phyloP scores from a whole-genome alignment of 2,329 filamentous ascomycete genomes.

The Penicillium griseofulvum region DNA sequence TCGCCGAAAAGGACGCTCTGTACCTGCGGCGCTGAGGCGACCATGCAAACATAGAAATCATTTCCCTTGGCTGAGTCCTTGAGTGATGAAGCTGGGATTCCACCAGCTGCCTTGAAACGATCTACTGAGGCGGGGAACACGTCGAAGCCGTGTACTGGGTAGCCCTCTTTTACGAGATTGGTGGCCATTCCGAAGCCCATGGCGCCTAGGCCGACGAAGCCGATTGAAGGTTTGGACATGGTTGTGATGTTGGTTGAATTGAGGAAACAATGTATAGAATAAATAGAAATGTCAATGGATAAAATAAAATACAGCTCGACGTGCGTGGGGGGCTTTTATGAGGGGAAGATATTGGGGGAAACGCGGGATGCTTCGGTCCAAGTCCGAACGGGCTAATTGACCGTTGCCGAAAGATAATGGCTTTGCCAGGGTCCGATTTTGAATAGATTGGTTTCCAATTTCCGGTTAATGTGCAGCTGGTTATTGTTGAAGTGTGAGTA shows the following conservation, averaged over 20 bases:
- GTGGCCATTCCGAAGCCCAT: conserved; percentile 83
- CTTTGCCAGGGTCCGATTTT: neutral
- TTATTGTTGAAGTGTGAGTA: neutral
- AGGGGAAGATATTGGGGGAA: conserved; percentile 18
- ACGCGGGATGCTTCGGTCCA: conserved; percentile 17
- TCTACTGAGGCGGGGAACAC: conserved; percentile 66
- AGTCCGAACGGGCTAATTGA: conserved; percentile 14
- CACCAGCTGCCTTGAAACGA: conserved; percentile 63
- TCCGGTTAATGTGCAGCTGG: neutral
- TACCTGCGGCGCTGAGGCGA: conserved; percentile 69
- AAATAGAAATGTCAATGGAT: neutral
- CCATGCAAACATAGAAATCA: conserved; percentile 68
- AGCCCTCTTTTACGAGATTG: conserved; percentile 66
- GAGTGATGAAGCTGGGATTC: conserved; percentile 58
- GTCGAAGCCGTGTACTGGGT: conserved; percentile 68
- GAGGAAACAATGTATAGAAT: neutral
- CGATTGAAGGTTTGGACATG: conserved; percentile 52
- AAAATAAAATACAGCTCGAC: neutral
- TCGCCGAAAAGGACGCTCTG: conserved; percentile 63
- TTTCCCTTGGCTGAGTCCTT: conserved; percentile 60
- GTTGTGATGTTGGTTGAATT: neutral
- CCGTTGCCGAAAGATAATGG: neutral
- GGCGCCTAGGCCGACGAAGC: conserved; percentile 73
- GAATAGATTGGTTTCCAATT: neutral
- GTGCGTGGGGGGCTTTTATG: conserved; percentile 12